Conservation (phyloP, 805 yeast species). For the Diddensiella santjacobensis region DNA sequence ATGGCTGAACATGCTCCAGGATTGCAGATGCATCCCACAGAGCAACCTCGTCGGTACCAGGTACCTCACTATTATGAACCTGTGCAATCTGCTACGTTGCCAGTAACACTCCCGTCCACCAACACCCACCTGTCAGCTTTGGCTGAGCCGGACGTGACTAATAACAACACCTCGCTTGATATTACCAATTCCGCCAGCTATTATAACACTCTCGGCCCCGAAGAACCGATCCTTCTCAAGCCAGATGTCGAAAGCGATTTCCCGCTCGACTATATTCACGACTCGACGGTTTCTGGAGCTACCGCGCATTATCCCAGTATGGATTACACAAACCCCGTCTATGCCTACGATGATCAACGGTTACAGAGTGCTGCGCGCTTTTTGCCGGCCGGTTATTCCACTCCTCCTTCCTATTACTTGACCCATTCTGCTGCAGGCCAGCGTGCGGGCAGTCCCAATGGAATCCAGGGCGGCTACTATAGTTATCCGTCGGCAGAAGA, state of each 20-base stretch:
- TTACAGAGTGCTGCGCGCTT: not conserved
- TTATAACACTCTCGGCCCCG: not conserved
- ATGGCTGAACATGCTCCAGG: conserved; percentile 7
- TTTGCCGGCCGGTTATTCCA: not conserved
- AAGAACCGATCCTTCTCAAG: not conserved
- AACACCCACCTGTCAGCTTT: not conserved
- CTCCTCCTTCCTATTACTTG: not conserved
- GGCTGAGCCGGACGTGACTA: not conserved
- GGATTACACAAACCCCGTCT: not conserved
- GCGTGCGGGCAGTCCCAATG: not conserved
- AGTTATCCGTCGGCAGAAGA: not conserved
- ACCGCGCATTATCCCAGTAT: not conserved
- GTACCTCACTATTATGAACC: not conserved
- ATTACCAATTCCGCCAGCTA: not conserved
- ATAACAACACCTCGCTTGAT: not conserved
- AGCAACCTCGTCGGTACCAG: conserved; percentile 1
- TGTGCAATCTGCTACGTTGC: not conserved
- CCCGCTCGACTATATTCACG: conserved; percentile 25
- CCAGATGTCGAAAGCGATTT: conserved; percentile 23
- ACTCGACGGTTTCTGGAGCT: conserved; percentile 1
- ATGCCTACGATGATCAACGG: not conserved
- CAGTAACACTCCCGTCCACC: not conserved
- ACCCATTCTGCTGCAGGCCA: not conserved
- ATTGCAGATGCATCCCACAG: not conserved
- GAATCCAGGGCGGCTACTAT: not conserved